Conservation (phyloP, 495 filamentous ascomycete species). For the Staphylotrichum tortipilum region DNA sequence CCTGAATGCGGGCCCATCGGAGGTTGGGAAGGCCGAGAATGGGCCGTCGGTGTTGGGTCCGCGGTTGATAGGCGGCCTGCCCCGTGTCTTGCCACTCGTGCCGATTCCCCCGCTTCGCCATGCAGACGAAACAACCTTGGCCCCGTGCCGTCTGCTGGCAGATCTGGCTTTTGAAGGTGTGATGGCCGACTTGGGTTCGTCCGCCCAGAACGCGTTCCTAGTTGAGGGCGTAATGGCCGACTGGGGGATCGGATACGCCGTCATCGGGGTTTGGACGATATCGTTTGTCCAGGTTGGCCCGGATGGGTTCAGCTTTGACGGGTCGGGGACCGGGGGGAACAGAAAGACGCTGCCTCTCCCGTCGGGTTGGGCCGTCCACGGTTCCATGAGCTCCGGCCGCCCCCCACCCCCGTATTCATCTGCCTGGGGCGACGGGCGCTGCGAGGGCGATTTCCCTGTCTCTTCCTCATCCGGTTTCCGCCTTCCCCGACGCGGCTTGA, state of each 20-base stretch:
- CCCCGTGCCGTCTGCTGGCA: constrained; percentile 76
- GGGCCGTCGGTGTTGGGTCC: constrained; percentile 56
- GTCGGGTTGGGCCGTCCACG: constrained; percentile 43
- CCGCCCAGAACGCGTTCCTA: constrained; percentile 21
- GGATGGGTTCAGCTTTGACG: constrained; percentile 16
- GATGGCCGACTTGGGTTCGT: constrained; percentile 63
- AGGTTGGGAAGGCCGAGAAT: constrained; percentile 78
- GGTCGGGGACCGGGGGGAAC: constrained; percentile 27
- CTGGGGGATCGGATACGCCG: constrained; percentile 21
- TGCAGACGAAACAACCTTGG: constrained; percentile 83
- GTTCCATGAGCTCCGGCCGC: constrained; percentile 27
- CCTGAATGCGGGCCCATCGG: constrained; percentile 29
- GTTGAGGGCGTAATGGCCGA: constrained; percentile 22
- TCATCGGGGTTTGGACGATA: constrained; percentile 43
- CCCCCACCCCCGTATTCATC: constrained; percentile 44
- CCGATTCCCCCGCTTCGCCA: constrained; percentile 68
- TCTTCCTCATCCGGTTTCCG: constrained; percentile 75
- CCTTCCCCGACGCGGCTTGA: constrained; percentile 80
- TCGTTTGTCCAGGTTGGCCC: constrained; percentile 22
- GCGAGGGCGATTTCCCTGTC: constrained; percentile 44
- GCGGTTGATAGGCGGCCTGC: constrained; percentile 76
- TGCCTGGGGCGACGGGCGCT: constrained; percentile 60
- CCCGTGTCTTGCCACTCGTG: constrained; percentile 66
- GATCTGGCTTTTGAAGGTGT: constrained; percentile 61
- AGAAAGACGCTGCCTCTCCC: constrained; percentile 31